Conservation (phyloP, 2,329 filamentous ascomycete species). For the Drechslera avenae region DNA sequence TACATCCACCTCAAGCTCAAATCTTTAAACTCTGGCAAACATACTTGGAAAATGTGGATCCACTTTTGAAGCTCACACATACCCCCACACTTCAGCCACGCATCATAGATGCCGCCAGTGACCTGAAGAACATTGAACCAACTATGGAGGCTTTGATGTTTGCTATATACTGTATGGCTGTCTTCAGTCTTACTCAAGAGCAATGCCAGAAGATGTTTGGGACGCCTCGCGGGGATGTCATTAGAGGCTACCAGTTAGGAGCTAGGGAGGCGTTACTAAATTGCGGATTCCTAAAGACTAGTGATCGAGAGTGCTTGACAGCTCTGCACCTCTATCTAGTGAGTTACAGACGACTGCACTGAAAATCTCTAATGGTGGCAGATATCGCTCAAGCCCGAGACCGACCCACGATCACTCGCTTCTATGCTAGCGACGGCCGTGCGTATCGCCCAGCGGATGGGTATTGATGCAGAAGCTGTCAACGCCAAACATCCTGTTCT, state of each 20-base stretch:
- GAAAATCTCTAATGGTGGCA: conserved; percentile 2
- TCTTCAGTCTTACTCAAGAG: conserved; percentile 60
- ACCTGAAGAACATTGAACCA: conserved; percentile 57
- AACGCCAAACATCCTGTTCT: conserved; percentile 58
- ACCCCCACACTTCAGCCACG: conserved; percentile 55
- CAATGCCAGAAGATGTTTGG: conserved; percentile 61
- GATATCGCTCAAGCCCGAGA: conserved; percentile 59
- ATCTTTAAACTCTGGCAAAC: conserved; percentile 75
- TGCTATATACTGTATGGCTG: conserved; percentile 38
- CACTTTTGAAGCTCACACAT: conserved; percentile 36
- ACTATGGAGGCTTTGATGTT: conserved; percentile 61
- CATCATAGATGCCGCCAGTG: conserved; percentile 64
- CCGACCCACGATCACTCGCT: conserved; percentile 56
- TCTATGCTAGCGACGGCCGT: conserved; percentile 63
- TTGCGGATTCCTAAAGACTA: conserved; percentile 62
- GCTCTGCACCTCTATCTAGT: conserved; percentile 62
- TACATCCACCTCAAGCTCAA: conserved; percentile 70
- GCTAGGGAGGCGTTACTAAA: conserved; percentile 65
- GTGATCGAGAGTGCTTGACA: conserved; percentile 59
- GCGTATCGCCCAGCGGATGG: conserved; percentile 65
- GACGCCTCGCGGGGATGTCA: conserved; percentile 57
- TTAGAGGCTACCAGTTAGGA: conserved; percentile 64
- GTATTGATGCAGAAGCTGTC: conserved; percentile 63
- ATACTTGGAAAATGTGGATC: conserved; percentile 60
- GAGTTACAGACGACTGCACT: conserved; percentile 22